A percentile compares a stretch with the other conserved stretches of the same genome.
Evolutionary conservation across 306 rosid genomes (phyloP).

Genomic region (Quercus glauca): DNA sequence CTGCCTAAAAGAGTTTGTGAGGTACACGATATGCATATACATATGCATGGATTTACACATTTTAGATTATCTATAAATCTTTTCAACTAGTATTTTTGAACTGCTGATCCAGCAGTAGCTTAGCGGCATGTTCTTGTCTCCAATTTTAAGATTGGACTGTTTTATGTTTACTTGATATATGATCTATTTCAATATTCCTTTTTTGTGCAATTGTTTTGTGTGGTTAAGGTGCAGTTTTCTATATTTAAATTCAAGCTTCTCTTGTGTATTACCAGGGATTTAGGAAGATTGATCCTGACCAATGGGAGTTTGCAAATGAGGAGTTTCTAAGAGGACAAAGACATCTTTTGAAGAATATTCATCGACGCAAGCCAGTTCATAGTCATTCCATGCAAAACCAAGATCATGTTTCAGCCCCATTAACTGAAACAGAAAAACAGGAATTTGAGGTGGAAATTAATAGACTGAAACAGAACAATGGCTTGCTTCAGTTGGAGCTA

Average conservation of each 20-base stretch:
- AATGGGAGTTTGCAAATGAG: conserved; percentile 47
- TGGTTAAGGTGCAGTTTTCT: neutral
- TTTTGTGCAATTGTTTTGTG: neutral
- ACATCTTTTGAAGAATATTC: conserved; percentile 37
- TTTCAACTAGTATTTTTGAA: too few species aligned
- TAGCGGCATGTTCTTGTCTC: too few species aligned
- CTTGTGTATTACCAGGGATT: conserved; percentile 30
- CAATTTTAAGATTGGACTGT: too few species aligned
- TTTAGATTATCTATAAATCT: too few species aligned
- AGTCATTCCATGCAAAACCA: conserved; percentile 34
- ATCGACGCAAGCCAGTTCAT: conserved; percentile 42
- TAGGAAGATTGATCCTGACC: conserved; percentile 43
- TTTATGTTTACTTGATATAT: too few species aligned
- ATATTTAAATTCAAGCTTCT: neutral
- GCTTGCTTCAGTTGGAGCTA: conserved; percentile 25
- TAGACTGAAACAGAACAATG: conserved; percentile 18
- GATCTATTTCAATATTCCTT: neutral
- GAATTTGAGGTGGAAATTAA: conserved; percentile 29
- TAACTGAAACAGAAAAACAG: conserved; percentile 25
- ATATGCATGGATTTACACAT: too few species aligned
- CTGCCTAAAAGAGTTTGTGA: too few species aligned
- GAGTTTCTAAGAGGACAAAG: conserved; percentile 37
- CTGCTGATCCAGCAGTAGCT: too few species aligned
- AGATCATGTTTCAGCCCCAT: conserved; percentile 20
- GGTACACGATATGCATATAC: too few species aligned